Conservation (phyloP, 371 early-diverging fungal species). For the Apophysomyces sp. region DNA sequence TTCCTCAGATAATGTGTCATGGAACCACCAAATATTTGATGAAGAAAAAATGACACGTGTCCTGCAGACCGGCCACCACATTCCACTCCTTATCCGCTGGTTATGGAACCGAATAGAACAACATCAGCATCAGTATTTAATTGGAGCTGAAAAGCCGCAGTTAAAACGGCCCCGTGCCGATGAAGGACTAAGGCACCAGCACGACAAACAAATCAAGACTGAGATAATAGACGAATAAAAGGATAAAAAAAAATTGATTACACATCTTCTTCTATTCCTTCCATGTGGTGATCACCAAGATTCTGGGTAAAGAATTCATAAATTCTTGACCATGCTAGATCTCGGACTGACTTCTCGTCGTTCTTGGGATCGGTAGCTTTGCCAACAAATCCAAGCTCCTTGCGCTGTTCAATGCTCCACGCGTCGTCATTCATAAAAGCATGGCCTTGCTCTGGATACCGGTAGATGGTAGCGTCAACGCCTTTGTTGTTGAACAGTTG, state of each 20-base stretch:
- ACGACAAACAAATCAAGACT: slow-evolving; percentile 11
- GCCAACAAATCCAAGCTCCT: slow-evolving; percentile 39
- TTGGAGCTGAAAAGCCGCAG: neutral
- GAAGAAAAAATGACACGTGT: slow-evolving; percentile 32
- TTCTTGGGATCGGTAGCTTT: slow-evolving; percentile 24
- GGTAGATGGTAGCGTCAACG: slow-evolving; percentile 31
- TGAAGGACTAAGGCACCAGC: neutral
- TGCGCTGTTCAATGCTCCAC: slow-evolving; percentile 36
- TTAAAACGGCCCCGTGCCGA: slow-evolving; percentile 6
- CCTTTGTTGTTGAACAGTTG: slow-evolving; percentile 17
- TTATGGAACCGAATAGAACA: slow-evolving; percentile 32
- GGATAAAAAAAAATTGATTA: neutral
- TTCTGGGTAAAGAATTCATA: slow-evolving; percentile 28
- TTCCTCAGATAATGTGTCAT: slow-evolving; percentile 14
- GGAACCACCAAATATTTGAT: slow-evolving; percentile 39
- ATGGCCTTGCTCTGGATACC: slow-evolving; percentile 46
- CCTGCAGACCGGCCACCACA: slow-evolving; percentile 23
- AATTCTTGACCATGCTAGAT: slow-evolving; percentile 46
- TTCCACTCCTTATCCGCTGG: slow-evolving; percentile 30
- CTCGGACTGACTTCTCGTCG: slow-evolving; percentile 30
- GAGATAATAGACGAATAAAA: slow-evolving; percentile 1
- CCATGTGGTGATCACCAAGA: neutral
- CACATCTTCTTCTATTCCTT: neutral
- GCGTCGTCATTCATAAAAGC: slow-evolving; percentile 55
- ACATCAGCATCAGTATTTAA: slow-evolving; percentile 3